These are phyloP conservation scores for Geotrichum fermentans DNA, from an alignment of 1,139 yeast species.

Conservation along the genomic window DNA sequence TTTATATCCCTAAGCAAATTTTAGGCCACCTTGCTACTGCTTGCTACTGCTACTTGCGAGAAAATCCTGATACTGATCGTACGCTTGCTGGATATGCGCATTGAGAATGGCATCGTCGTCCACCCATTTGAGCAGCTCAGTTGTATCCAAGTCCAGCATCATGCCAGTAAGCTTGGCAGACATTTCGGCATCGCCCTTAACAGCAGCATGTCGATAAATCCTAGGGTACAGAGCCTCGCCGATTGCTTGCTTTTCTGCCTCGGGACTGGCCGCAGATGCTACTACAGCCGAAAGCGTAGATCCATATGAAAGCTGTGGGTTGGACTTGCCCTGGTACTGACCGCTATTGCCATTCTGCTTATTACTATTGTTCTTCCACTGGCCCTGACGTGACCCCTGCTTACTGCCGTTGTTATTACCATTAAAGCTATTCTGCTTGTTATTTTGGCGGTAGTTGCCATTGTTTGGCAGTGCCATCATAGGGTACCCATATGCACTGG, in stretches of 20 bases:
- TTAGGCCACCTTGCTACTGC: not conserved
- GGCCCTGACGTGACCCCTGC: not conserved
- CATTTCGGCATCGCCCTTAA: conserved; percentile 73
- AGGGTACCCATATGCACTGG: conserved; percentile 4
- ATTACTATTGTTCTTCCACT: not conserved
- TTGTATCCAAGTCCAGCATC: conserved; percentile 85
- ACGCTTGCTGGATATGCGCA: conserved; percentile 84
- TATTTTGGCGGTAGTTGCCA: conserved; percentile 5
- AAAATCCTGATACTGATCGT: conserved; percentile 75
- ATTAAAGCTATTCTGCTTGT: conserved; percentile 1
- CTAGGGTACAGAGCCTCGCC: conserved; percentile 92
- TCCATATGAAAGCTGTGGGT: conserved; percentile 29
- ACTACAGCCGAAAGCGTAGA: conserved; percentile 34
- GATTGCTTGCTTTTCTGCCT: conserved; percentile 83
- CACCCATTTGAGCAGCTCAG: conserved; percentile 76
- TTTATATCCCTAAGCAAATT: not conserved
- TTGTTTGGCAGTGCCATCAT: conserved; percentile 1
- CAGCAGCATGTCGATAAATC: conserved; percentile 73
- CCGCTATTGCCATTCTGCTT: conserved; percentile 43
- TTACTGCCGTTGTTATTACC: conserved; percentile 36
- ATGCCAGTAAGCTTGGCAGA: conserved; percentile 95
- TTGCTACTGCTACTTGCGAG: conserved; percentile 11
- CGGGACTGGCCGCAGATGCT: conserved; percentile 40
- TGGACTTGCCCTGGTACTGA: conserved; percentile 50
- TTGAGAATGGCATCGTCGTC: conserved; percentile 72